Conservation (phyloP, 2,329 filamentous ascomycete species). For the Paracoccidioides brasiliensis region DNA sequence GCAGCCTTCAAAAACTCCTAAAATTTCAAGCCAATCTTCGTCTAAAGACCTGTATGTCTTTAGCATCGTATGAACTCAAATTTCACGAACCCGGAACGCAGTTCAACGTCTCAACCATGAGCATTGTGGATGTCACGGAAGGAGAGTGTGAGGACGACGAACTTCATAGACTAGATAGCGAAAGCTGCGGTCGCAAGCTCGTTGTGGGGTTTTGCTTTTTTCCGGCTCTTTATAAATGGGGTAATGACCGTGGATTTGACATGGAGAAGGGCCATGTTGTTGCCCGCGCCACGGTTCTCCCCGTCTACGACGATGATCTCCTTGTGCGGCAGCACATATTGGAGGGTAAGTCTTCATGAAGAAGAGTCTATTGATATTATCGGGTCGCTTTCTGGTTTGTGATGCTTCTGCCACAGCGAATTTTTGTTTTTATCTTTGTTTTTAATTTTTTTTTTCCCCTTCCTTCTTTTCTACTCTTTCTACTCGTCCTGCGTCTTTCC, state of each 20-base stretch:
- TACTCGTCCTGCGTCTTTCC: background rate
- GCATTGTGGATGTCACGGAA: conserved; percentile 2
- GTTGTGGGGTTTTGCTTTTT: conserved; percentile 1
- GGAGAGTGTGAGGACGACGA: conserved; percentile 2
- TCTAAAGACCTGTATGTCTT: background rate
- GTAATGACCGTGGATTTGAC: conserved; percentile 2
- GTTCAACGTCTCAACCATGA: background rate
- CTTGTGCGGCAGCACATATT: background rate
- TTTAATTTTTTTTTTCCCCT: background rate
- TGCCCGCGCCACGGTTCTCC: background rate
- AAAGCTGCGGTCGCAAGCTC: background rate
- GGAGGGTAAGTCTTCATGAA: background rate
- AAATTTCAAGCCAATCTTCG: conserved; percentile 1
- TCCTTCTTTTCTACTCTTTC: background rate
- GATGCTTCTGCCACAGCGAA: no score
- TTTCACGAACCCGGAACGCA: background rate
- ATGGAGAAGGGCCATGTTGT: background rate
- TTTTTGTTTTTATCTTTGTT: background rate
- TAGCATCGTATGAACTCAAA: background rate
- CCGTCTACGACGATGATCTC: conserved; percentile 1
- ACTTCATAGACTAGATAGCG: background rate
- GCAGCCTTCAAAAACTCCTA: background rate
- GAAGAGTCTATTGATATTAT: background rate
- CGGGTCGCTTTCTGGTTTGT: background rate
- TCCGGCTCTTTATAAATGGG: conserved; percentile 2